phyloP scores from a whole-genome alignment of 2,329 filamentous ascomycete genomes.

The Aspergillus ochraceus region DNA sequence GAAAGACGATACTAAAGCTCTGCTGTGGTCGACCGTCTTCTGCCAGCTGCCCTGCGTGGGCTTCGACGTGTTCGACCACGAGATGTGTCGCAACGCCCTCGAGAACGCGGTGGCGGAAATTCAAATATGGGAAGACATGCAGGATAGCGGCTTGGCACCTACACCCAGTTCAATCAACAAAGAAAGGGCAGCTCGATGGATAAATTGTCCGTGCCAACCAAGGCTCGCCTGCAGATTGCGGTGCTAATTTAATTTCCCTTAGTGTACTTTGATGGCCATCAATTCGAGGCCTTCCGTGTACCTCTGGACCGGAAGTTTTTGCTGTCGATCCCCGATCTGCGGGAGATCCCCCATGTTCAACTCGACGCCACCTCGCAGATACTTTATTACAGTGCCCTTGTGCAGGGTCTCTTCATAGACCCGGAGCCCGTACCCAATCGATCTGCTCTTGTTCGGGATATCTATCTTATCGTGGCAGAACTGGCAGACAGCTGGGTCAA shows the following conservation, averaged over 20 bases:
- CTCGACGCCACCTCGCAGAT: conserved; percentile 14
- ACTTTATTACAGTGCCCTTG: conserved; percentile 16
- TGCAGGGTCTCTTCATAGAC: conserved; percentile 14
- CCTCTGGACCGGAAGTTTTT: conserved; percentile 14
- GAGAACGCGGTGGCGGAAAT: conserved; percentile 8
- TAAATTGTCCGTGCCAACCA: conserved; percentile 2
- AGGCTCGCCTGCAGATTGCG: background rate
- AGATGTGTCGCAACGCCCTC: conserved; percentile 7
- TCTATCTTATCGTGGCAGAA: conserved; percentile 8
- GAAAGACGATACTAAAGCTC: background rate
- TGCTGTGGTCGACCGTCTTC: conserved; percentile 14
- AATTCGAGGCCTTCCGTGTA: conserved; percentile 19
- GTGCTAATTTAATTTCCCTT: background rate
- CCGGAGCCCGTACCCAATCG: background rate
- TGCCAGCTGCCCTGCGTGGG: conserved; percentile 10
- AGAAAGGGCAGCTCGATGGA: conserved; percentile 7
- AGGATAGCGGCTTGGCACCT: background rate
- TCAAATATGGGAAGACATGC: background rate
- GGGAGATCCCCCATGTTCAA: conserved; percentile 16
- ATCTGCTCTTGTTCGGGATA: conserved; percentile 8
- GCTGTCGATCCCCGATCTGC: conserved; percentile 15
- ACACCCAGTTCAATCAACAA: conserved; percentile 5
- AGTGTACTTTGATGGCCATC: conserved; percentile 12
- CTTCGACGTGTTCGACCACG: conserved; percentile 13
- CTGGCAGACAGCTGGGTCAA: conserved; percentile 12